Conservation (phyloP, 2,329 filamentous ascomycete species). For the Ceratocystis alfenasii region DNA sequence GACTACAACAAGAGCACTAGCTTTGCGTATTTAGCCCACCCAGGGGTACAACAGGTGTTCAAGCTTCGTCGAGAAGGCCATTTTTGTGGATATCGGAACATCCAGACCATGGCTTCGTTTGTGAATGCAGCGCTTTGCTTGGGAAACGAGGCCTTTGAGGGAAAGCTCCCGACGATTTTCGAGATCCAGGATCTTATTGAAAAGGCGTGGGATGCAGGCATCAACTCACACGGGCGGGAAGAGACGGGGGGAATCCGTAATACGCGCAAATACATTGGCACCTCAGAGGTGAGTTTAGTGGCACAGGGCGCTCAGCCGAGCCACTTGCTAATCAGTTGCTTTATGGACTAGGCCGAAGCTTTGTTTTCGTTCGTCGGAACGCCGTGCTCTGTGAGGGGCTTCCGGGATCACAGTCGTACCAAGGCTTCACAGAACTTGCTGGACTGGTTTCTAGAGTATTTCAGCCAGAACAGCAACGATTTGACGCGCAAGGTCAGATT, state of each 20-base stretch:
- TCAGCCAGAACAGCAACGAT: slow-evolving; percentile 43
- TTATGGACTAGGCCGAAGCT: slow-evolving; percentile 53
- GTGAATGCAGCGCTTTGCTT: slow-evolving; percentile 47
- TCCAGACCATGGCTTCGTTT: slow-evolving; percentile 80
- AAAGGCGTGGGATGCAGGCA: slow-evolving; percentile 72
- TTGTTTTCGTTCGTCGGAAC: slow-evolving; percentile 61
- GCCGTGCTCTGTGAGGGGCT: slow-evolving; percentile 35
- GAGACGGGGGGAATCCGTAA: slow-evolving; percentile 79
- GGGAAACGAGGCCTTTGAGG: slow-evolving; percentile 49
- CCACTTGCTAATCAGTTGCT: too few species aligned
- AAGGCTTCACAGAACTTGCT: slow-evolving; percentile 14
- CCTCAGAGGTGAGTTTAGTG: slow-evolving; percentile 67
- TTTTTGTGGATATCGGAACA: slow-evolving; percentile 92
- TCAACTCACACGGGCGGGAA: slow-evolving; percentile 58
- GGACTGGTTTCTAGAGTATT: slow-evolving; percentile 59
- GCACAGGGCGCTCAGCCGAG: neutral
- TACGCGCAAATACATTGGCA: slow-evolving; percentile 94
- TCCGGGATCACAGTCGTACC: neutral
- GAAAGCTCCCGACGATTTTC: slow-evolving; percentile 61
- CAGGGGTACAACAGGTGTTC: slow-evolving; percentile 63
- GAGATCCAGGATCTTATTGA: slow-evolving; percentile 80
- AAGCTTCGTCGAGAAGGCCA: slow-evolving; percentile 72
- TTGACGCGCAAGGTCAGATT: slow-evolving; percentile 47
- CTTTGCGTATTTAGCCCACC: slow-evolving; percentile 69
- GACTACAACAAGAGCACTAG: slow-evolving; percentile 37